phyloP scores from a whole-genome alignment of 2,329 filamentous ascomycete species.

The Polytolypa hystricis region DNA sequence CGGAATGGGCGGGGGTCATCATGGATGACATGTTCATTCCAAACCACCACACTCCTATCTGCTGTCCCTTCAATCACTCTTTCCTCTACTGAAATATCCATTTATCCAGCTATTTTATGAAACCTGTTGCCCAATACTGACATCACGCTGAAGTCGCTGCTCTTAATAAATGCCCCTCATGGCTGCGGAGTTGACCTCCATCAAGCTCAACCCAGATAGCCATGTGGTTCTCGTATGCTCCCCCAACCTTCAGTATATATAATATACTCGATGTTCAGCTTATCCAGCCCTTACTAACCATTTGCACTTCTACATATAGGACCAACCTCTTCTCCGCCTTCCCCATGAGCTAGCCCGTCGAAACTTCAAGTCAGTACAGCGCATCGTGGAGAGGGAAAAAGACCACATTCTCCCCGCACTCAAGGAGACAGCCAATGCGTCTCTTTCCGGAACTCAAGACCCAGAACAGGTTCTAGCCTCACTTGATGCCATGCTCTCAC shows the following conservation, averaged over 20 bases:
- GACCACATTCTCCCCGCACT: slow-evolving; percentile 39
- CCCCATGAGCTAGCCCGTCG: slow-evolving; percentile 87
- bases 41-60: too few species aligned
- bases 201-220: slow-evolving; percentile 39
- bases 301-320: too few species aligned
- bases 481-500: slow-evolving; percentile 73
- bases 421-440: slow-evolving; percentile 47
- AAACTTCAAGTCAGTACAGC: slow-evolving; percentile 71
- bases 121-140: too few species aligned
- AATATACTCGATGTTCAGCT: background rate
- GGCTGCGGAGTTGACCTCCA: slow-evolving; percentile 35
- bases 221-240: slow-evolving; percentile 36
- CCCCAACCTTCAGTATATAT: slow-evolving; percentile 8
- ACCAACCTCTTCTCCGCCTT: slow-evolving; percentile 86
- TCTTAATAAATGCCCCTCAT: slow-evolving; percentile 14
- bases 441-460: slow-evolving; percentile 50
- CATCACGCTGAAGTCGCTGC: background rate
- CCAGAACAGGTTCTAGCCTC: slow-evolving; percentile 64
- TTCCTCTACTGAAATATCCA: too few species aligned
- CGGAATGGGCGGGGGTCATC: too few species aligned
- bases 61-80: too few species aligned
- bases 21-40: too few species aligned
- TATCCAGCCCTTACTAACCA: slow-evolving; percentile 1
- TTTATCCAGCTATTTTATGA: too few species aligned
- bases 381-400: slow-evolving; percentile 37